Evolutionary conservation across 768 basidiomycete species (phyloP), one percentile per base, ranked within the genome.

Genomic region (Boletus vinaceobasis): DNA sequence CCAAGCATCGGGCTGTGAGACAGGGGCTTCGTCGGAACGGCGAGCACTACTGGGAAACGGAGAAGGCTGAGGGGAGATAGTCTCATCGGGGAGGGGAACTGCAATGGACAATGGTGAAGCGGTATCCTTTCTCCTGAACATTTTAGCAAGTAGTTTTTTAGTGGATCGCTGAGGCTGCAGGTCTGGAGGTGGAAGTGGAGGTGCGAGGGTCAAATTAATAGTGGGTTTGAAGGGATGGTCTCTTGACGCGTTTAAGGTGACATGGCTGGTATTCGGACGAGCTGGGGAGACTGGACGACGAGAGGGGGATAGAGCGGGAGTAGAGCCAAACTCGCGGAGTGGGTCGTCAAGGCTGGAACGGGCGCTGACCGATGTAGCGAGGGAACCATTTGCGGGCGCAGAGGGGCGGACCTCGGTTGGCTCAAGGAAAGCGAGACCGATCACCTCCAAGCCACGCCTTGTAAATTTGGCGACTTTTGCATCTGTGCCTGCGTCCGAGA

Each of bases 401-500:
- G 57, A 53, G 49, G 49, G 64, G 82, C 82, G 87, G 48, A 93
- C 82, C 65, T 94, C 91, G 8, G 90, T 78, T 3, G 88, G 88
- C 64, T 94, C 92, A 2, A 93, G 72, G n/a, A 86, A 62, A 5
- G 84, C 90, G 5, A 95, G 77, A 35, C 85, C 87, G 15, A 92
- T 80, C 27, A 95, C 72, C 65, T 94, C 92, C 32, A 92, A 72
- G 2, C 88, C 87, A 5, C 86, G 79, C 59, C 79, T 84, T 51
- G 77, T 75, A 65, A 91, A 93, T 59, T 82, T 86, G 4, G 90
- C 89, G 36, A 93, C 84, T 71, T 88, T 89, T 21, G 88, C 87
- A 54, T 93, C 91, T 0, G 91, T 93, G 38, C 92, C 92, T 0
- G 92, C 92, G 65, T 94, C 92, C 29, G 90, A 81, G 52, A 94